phyloP scores from a whole-genome alignment of 495 filamentous ascomycete genomes.

The Xylaria cubensis region DNA sequence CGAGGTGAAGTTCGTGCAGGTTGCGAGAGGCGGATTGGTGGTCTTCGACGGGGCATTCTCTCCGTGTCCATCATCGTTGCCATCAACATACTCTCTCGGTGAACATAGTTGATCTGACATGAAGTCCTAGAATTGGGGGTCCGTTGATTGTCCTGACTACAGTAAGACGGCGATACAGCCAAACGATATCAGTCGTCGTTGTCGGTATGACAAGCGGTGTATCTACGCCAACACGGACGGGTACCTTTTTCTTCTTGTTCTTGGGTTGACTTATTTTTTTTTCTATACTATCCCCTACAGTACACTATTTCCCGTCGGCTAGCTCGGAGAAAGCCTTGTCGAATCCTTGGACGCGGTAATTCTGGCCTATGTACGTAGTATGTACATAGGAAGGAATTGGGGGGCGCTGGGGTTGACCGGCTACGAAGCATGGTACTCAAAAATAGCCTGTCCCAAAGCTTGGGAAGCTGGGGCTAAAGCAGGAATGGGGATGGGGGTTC shows the following conservation, averaged over 20 bases:
- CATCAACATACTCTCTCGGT: neutral
- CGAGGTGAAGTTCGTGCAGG: neutral
- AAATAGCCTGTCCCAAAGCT: conserved; percentile 7
- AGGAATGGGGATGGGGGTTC: neutral
- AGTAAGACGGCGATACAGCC: neutral
- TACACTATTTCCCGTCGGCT: conserved; percentile 1
- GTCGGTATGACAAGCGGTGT: neutral
- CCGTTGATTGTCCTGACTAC: neutral
- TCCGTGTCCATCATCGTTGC: neutral
- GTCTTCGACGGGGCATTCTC: neutral
- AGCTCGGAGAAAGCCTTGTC: conserved; percentile 5
- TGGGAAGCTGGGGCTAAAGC: neutral
- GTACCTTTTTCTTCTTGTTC: conserved; percentile 5
- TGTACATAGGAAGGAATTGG: neutral
- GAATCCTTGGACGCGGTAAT: neutral
- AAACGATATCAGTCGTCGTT: neutral
- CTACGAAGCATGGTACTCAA: conserved; percentile 14
- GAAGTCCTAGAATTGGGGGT: neutral
- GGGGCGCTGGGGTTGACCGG: neutral
- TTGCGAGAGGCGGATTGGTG: neutral
- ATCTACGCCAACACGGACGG: neutral
- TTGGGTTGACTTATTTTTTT: neutral
- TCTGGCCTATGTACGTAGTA: too few relatives aligned
- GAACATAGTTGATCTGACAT: neutral
- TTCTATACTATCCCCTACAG: neutral